Conservation (phyloP, 2,329 filamentous ascomycete genomes). For the Verticillium longisporum region DNA sequence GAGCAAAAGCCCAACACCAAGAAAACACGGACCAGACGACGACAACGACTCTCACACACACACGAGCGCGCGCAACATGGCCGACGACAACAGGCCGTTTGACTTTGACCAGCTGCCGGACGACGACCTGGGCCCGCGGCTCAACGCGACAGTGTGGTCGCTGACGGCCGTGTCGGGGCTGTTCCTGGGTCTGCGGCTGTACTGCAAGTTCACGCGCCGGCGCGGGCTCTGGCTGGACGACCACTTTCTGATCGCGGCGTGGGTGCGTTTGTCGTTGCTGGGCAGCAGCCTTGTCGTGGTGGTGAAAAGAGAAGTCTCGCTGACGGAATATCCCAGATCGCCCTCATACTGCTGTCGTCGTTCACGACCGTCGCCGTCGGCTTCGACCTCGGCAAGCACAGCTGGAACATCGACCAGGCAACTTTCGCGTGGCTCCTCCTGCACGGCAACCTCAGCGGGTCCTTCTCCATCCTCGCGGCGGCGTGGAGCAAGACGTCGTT, state of each 20-base stretch:
- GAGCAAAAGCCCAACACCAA: no score
- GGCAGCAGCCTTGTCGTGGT: not conserved
- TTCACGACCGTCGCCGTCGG: conserved; percentile 6
- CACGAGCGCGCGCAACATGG: not conserved
- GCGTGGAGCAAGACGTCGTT: conserved; percentile 22
- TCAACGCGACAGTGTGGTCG: conserved; percentile 7
- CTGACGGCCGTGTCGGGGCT: conserved; percentile 3
- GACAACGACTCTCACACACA: no score
- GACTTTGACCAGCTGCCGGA: conserved; percentile 8
- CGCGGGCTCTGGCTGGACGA: conserved; percentile 14
- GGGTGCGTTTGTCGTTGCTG: conserved; percentile 7
- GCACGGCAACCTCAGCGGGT: conserved; percentile 11
- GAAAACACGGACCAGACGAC: no score
- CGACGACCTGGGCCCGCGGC: conserved; percentile 7
- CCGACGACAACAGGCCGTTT: not conserved
- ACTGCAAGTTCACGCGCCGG: conserved; percentile 12
- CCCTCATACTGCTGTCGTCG: conserved; percentile 5
- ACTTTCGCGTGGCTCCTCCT: conserved; percentile 9
- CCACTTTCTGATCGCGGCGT: conserved; percentile 11
- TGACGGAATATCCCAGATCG: not conserved
- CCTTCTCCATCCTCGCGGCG: conserved; percentile 15
- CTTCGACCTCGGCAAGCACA: conserved; percentile 11
- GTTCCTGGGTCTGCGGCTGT: conserved; percentile 13
- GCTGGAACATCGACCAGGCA: conserved; percentile 5
- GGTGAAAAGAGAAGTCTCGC: not conserved